Evolutionary conservation across 345 rosid genomes (phyloP).

Genomic region (Eucalyptus microcorys): DNA sequence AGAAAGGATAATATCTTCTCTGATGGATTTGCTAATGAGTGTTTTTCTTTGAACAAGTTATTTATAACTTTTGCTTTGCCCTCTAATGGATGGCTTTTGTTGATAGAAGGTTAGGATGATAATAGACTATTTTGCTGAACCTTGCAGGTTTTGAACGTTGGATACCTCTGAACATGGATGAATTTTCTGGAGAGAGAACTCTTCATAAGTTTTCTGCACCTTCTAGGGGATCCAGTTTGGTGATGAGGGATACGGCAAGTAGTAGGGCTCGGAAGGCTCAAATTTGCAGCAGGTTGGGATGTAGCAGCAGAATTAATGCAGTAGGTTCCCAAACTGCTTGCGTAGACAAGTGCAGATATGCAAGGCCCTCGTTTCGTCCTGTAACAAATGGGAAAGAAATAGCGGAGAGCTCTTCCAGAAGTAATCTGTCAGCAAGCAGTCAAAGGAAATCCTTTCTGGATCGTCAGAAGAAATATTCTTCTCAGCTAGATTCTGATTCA

Average conservation of each 20-base stretch:
- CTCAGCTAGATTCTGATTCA: conserved; percentile 44
- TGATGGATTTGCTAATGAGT: background rate
- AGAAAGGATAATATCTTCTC: background rate
- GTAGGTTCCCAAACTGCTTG: conserved; percentile 25
- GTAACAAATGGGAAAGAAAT: conserved; percentile 55
- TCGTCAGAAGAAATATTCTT: conserved; percentile 28
- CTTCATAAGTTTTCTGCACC: conserved; percentile 25
- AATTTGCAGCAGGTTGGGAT: conserved; percentile 51
- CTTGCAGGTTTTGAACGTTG: conserved; percentile 16
- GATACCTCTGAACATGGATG: conserved; percentile 47
- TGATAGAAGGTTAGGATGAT: background rate
- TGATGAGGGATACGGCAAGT: conserved; percentile 45
- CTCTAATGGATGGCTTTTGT: background rate
- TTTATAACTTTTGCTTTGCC: background rate
- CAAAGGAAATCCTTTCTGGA: conserved; percentile 22
- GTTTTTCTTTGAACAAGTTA: background rate
- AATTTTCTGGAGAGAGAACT: conserved; percentile 57
- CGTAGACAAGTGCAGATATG: conserved; percentile 42
- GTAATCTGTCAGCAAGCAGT: conserved; percentile 12
- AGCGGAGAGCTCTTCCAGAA: conserved; percentile 58
- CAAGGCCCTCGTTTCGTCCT: conserved; percentile 30
- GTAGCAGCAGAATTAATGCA: conserved; percentile 43
- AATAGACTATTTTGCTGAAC: background rate
- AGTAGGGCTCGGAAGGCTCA: conserved; percentile 46
- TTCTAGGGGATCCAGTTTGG: conserved; percentile 40